Percentiles rank a stretch among this genome's conserved stretches.
Evolutionary conservation across 2,329 filamentous ascomycete species (phyloP).

Genomic region (Coccinonectria pachysandricola): DNA sequence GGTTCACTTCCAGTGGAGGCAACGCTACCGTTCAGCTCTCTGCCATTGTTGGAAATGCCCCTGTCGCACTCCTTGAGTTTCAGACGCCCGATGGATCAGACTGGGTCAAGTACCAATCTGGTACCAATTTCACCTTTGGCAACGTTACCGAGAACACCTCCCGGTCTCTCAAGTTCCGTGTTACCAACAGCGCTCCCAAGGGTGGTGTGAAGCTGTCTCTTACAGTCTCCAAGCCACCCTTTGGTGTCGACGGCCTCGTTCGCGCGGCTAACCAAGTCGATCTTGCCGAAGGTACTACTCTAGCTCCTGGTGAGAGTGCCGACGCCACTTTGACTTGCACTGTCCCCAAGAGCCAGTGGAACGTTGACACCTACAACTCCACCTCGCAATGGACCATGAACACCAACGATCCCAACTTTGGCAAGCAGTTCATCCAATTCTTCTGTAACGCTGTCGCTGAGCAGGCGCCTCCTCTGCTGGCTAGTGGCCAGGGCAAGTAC

Average conservation of each 20-base stretch:
- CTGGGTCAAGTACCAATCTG: slow-evolving; percentile 38
- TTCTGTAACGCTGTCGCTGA: slow-evolving; percentile 40
- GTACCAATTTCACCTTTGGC: slow-evolving; percentile 41
- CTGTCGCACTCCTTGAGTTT: slow-evolving; percentile 43
- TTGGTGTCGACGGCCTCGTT: slow-evolving; percentile 43
- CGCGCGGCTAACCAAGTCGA: slow-evolving; percentile 45
- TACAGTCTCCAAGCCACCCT: slow-evolving; percentile 52
- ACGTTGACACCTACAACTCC: slow-evolving; percentile 38
- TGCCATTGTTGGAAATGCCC: slow-evolving; percentile 37
- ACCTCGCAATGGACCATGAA: slow-evolving; percentile 46
- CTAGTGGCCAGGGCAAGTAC: slow-evolving; percentile 35
- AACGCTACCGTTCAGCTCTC: slow-evolving; percentile 36
- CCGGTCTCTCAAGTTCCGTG: slow-evolving; percentile 36
- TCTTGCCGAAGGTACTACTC: slow-evolving; percentile 43
- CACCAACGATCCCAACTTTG: slow-evolving; percentile 40
- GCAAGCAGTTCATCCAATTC: slow-evolving; percentile 43
- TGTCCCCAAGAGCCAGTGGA: slow-evolving; percentile 47
- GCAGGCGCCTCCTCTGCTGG: slow-evolving; percentile 39
- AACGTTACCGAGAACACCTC: slow-evolving; percentile 43
- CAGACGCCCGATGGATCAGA: slow-evolving; percentile 38
- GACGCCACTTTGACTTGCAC: slow-evolving; percentile 44
- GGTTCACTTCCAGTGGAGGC: slow-evolving; percentile 38
- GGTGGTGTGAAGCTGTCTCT: slow-evolving; percentile 39
- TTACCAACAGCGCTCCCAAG: slow-evolving; percentile 39
- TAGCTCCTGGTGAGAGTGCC: slow-evolving; percentile 38